Evolutionary conservation across 345 rosid genomes (phyloP), one percentile per base, ranked within the genome.

Genomic region (Syzygium jambos): DNA sequence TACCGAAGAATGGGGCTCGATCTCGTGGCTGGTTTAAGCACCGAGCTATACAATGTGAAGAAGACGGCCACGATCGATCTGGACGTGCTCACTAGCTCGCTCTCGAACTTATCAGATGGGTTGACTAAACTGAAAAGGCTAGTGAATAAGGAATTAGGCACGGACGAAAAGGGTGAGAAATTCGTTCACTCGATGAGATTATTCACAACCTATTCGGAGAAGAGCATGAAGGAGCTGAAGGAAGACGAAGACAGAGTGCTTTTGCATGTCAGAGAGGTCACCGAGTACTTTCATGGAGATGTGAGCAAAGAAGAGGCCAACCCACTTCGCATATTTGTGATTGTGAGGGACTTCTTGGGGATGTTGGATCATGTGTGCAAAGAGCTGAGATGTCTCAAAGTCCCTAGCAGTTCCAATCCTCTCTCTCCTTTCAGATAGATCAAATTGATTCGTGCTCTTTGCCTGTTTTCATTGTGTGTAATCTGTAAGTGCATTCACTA

Each of bases 221-320:
- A 88, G 92, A 94, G 93, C 15, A 87, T 96, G 87, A 95, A 92
- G 87, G 94, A 92, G 91, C 65, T 98, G 87, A 90, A 92, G 54
- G 98, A 89, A 88, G 98, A 95, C 49, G 99, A 98, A 90, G 91
- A 93, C 78, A 88, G 93, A 85, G 97, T 95, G 61, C 89, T 96
- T 85, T 89, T 93, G 52, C 93, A 93, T 34, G 99, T 95, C 15
- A 92, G 96, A 84, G 96, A 93, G 89, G 93, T 96, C 10, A 94
- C 98, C 0, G 99, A 98, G 93, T 98, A 98, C 86, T 98, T 98
- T 84, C 99, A 98, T 86, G 99, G 99, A 83, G 91, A 95, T 86
- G 94, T 92, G 89, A 94, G 94, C 92, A 97, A 95, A 90, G 96
- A 96, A 78, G 99, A 98, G 86, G 91, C 94, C 83, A 98, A 94